Base-by-base conservation (phyloP, 495 filamentous ascomycete species). In the Annulohypoxylon maeteangense region DNA sequence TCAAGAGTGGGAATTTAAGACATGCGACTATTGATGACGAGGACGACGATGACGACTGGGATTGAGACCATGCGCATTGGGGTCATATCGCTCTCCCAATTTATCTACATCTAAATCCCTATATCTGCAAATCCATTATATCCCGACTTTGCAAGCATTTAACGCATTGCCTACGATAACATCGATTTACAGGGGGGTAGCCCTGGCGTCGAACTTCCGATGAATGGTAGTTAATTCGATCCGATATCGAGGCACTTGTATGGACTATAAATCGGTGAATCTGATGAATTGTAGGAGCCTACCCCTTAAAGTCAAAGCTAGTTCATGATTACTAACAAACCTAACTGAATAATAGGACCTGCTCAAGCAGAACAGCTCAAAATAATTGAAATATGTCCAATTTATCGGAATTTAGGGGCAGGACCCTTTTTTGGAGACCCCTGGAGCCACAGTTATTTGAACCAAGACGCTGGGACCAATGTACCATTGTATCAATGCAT, bases 31-130 rank as follows among this genome's bases (percentile, higher is more conserved):
- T 62, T 8, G 77, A 81, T 18, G 83, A 86, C 64, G 87, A 90
- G 44, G 87, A 92, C 68, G 87, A 92, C 67, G 91, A 93, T 72
- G 90, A 91, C 65, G 92, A 93, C 75, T 95, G 92, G 92, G 91
- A 94, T 76, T 94, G 81, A 82, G 47, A 53, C 16, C 18, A 23
- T 53, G 22, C 40, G 10, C 32, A 34, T 48, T 48, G 12, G 3
- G 23, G 23, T 12, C 11, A 12, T n/a, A 1, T 22, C 18, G 38
- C 62, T 23, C 47, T n/a, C 12, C 10, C 22, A 6, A 29, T 12
- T 51, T n/a, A n/a, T n/a, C 3, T 11, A 36, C 51, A 40, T 40
- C 36, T n/a, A 40, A n/a, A n/a, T 40, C 36, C 1, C 29, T 29
- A 55, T 55, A 55, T 36, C 10, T 36, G 47, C 47, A 29, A 50